A percentile compares a stretch with the other conserved stretches of the same genome.
phyloP scores from a whole-genome alignment of 768 basidiomycete genomes.

The Mycena crocata region DNA sequence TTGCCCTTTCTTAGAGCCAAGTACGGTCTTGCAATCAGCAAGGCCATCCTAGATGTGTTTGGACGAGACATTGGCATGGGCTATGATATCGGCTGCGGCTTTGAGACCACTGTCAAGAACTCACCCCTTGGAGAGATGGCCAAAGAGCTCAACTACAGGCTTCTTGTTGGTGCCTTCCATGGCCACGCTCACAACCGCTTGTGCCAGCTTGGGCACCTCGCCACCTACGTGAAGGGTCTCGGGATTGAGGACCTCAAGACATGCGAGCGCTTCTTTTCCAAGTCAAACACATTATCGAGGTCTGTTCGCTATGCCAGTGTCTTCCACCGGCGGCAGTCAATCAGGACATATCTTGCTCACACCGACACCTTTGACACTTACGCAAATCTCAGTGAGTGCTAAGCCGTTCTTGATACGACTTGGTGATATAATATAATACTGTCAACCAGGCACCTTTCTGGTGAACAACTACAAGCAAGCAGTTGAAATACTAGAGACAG shows the following conservation, averaged over 20 bases:
- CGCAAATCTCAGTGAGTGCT: not conserved
- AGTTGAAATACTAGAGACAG: not conserved
- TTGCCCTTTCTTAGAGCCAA: slow-evolving; percentile 7
- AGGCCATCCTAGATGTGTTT: not conserved
- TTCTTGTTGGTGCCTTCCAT: too few species aligned
- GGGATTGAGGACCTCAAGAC: slow-evolving; percentile 27
- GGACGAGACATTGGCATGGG: not conserved
- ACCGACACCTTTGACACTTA: slow-evolving; percentile 4
- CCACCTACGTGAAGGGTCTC: slow-evolving; percentile 19
- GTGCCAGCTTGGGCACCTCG: slow-evolving; percentile 25
- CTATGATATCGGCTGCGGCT: not conserved
- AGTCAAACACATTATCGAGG: slow-evolving; percentile 21
- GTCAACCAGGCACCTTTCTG: not conserved
- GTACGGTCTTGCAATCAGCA: slow-evolving; percentile 11
- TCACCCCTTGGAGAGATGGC: slow-evolving; percentile 11
- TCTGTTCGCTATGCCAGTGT: not conserved
- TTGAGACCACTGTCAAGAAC: not conserved
- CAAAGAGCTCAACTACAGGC: not conserved
- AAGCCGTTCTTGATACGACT: not conserved
- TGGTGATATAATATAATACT: not conserved
- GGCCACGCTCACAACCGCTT: slow-evolving; percentile 21
- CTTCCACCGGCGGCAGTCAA: slow-evolving; percentile 1
- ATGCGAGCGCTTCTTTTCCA: slow-evolving; percentile 25
- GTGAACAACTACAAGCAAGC: not conserved
- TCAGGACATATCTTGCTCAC: not conserved